These are phyloP conservation scores for Daphne laureola DNA, from an alignment of 441 rosid genomes.

Conservation along the genomic window DNA sequence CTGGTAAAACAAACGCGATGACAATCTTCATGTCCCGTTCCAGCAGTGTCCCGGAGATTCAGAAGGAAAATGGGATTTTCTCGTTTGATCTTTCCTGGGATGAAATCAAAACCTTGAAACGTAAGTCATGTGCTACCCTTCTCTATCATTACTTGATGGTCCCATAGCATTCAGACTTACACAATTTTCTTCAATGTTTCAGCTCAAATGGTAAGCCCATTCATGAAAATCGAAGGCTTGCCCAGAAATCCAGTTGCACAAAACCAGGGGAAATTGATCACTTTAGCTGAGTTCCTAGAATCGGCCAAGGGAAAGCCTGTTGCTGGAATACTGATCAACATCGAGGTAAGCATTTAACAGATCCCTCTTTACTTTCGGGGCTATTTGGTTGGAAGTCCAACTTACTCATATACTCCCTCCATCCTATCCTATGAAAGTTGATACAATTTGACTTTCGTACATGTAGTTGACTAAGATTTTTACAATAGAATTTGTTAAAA, in stretches of 20 bases:
- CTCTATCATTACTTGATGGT: neutral
- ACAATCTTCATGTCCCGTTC: slow-evolving; percentile 48
- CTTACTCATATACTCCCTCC: no score
- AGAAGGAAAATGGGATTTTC: slow-evolving; percentile 51
- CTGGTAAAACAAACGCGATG: slow-evolving; percentile 49
- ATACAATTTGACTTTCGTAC: no score
- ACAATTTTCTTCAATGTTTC: slow-evolving; percentile 15
- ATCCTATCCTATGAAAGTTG: no score
- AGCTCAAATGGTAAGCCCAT: slow-evolving; percentile 75
- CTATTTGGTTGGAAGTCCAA: no score
- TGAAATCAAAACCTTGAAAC: slow-evolving; percentile 72
- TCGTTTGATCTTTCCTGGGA: slow-evolving; percentile 90
- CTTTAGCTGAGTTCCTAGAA: slow-evolving; percentile 10
- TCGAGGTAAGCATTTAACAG: slow-evolving; percentile 37
- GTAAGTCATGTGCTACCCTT: slow-evolving; percentile 21
- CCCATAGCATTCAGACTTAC: neutral
- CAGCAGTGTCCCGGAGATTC: slow-evolving; percentile 50
- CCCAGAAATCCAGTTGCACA: slow-evolving; percentile 59
- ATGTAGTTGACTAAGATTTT: no score
- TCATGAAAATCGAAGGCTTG: slow-evolving; percentile 13
- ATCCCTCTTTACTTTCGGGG: neutral
- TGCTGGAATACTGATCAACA: slow-evolving; percentile 62
- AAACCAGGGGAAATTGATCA: slow-evolving; percentile 36
- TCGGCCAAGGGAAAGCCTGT: slow-evolving; percentile 65
- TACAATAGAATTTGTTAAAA: no score